phyloP scores from a whole-genome alignment of 2,329 filamentous ascomycete species.

The Colletotrichum camelliae region DNA sequence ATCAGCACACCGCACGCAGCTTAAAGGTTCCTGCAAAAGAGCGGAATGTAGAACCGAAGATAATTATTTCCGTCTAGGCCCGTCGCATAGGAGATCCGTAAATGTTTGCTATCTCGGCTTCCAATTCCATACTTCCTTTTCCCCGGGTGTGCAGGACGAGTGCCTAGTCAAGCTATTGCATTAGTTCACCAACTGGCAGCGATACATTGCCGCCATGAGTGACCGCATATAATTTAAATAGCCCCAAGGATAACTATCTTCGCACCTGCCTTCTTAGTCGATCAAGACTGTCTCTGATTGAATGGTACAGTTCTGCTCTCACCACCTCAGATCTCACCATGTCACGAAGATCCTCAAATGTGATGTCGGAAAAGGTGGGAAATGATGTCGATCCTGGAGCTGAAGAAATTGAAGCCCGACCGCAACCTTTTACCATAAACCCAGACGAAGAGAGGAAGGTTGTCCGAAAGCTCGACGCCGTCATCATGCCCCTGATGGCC shows the following conservation, averaged over 20 bases:
- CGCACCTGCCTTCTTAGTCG: too few relatives aligned
- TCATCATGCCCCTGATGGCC: constrained; percentile 23
- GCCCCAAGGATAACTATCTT: too few relatives aligned
- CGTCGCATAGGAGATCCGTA: not conserved
- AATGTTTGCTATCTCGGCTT: not conserved
- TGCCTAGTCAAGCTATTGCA: too few relatives aligned
- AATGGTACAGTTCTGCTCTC: not conserved
- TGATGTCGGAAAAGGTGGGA: not conserved
- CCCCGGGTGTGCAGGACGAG: too few relatives aligned
- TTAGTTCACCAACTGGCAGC: too few relatives aligned
- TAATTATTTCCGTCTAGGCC: not conserved
- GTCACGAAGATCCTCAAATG: not conserved
- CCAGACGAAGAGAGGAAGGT: constrained; percentile 5
- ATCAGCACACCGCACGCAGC: not conserved
- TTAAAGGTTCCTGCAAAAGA: not conserved
- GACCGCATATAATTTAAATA: too few relatives aligned
- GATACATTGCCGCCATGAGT: too few relatives aligned
- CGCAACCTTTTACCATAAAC: not conserved
- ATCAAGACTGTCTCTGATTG: too few relatives aligned
- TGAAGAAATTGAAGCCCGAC: not conserved
- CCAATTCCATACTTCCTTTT: too few relatives aligned
- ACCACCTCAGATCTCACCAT: not conserved
- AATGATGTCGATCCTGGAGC: not conserved
- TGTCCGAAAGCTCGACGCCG: constrained; percentile 19
- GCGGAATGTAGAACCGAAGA: not conserved